These are phyloP conservation scores for Phoma sp. DNA, from an alignment of 2,329 filamentous ascomycete species.

Conservation along the genomic window DNA sequence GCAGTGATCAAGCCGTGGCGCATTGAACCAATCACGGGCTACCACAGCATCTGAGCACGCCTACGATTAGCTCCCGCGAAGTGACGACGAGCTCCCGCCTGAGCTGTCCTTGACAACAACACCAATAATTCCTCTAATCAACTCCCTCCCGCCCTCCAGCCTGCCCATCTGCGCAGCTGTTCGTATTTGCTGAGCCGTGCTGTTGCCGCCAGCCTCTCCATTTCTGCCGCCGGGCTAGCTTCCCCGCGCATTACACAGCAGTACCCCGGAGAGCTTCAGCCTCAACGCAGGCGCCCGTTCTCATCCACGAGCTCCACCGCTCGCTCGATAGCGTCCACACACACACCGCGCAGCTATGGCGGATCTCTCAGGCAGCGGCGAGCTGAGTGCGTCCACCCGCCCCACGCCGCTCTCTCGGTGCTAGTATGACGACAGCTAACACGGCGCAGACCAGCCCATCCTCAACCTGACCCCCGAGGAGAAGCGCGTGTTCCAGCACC, in stretches of 20 bases:
- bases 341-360: conserved; percentile 41
- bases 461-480: conserved; percentile 89
- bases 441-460: conserved; percentile 55
- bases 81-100: conserved; percentile 24
- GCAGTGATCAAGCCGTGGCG: conserved; percentile 17
- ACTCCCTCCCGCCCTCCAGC: conserved; percentile 6
- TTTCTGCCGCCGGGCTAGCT: conserved; percentile 26
- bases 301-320: conserved; percentile 26
- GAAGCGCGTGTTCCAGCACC: conserved; percentile 89
- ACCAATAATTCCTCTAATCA: not conserved
- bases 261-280: conserved; percentile 36
- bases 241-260: conserved; percentile 36
- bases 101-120: conserved; percentile 2
- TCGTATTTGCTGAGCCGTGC: conserved; percentile 10
- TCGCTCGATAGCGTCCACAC: not conserved
- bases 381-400: conserved; percentile 37
- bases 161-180: conserved; percentile 7
- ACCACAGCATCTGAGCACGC: conserved; percentile 18
- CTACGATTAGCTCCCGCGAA: conserved; percentile 8
- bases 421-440: conserved; percentile 24
- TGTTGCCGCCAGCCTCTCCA: conserved; percentile 31
- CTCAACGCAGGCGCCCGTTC: conserved; percentile 36
- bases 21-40: conserved; percentile 17
- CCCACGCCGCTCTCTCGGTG: not conserved
- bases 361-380: conserved; percentile 41